A percentile compares a stretch with the other conserved stretches of the same genome.
phyloP scores from a whole-genome alignment of 129 eudicot species.

The Artemisia tridentata region DNA sequence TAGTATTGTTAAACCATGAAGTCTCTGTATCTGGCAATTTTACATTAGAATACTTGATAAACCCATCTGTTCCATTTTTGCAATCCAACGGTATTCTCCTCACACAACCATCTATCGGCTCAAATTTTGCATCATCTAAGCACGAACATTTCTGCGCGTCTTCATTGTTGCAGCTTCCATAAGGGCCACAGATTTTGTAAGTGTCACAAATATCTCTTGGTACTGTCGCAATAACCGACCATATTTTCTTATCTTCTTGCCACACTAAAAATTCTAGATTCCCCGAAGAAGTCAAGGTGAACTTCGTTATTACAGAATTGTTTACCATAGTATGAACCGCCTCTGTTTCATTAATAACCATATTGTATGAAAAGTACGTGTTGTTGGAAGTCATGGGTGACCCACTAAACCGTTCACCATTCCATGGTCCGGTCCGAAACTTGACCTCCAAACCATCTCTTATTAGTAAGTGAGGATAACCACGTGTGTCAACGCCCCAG shows the following conservation, averaged over 20 bases:
- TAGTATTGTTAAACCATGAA: slow-evolving; percentile 30
- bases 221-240: slow-evolving; percentile 7
- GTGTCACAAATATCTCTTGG: slow-evolving; percentile 28
- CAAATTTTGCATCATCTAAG: slow-evolving; percentile 29
- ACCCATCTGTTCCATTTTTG: slow-evolving; percentile 33
- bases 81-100: slow-evolving; percentile 31
- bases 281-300: slow-evolving; percentile 24
- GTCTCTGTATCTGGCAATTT: slow-evolving; percentile 43
- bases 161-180: slow-evolving; percentile 33
- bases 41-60: slow-evolving; percentile 19
- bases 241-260: slow-evolving; percentile 13
- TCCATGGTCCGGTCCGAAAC: slow-evolving; percentile 14
- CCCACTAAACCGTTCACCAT: background rate
- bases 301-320: slow-evolving; percentile 1
- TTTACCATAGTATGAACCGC: background rate
- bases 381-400: background rate
- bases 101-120: slow-evolving; percentile 47
- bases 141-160: slow-evolving; percentile 37
- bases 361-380: background rate
- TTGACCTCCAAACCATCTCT: background rate
- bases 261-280: slow-evolving; percentile 12
- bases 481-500: too few relatives aligned
- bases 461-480: too few relatives aligned
- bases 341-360: slow-evolving; percentile 2
- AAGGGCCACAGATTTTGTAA: slow-evolving; percentile 40